Percentiles rank a stretch among this genome's conserved stretches.
Evolutionary conservation across 352 stramenopile genomes (phyloP).

Genomic region (Phytopythium ostracodes): DNA sequence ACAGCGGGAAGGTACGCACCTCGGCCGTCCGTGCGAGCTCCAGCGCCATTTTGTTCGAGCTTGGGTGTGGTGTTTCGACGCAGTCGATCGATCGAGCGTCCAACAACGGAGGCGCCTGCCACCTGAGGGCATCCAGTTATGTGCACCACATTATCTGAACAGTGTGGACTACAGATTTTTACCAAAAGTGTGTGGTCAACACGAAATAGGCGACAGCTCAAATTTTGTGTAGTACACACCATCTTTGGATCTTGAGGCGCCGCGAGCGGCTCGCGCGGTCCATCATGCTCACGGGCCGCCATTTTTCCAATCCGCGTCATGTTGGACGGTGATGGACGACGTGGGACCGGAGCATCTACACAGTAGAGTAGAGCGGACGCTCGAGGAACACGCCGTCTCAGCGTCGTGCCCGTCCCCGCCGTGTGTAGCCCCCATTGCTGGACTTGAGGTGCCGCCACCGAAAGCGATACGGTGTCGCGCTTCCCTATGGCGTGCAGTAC

Average conservation of each 20-base stretch:
- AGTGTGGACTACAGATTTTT: too few species aligned
- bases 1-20: slow-evolving; percentile 20
- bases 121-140: too few species aligned
- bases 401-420: not conserved
- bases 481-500: too few species aligned
- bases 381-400: not conserved
- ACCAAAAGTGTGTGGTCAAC: too few species aligned
- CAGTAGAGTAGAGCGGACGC: too few species aligned
- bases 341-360: not conserved
- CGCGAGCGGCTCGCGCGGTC: not conserved
- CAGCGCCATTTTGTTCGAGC: slow-evolving; percentile 42
- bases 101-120: not conserved
- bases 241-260: not conserved
- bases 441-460: not conserved
- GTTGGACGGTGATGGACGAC: not conserved
- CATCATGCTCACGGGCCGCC: not conserved
- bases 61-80: not conserved
- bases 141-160: too few species aligned
- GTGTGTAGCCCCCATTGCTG: not conserved
- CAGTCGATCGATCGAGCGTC: not conserved
- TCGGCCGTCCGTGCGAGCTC: slow-evolving; percentile 58
- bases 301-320: not conserved
- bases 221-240: not conserved
- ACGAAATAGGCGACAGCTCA: too few species aligned
- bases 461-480: not conserved